A percentile compares a stretch with the other conserved stretches of the same genome.
These are phyloP conservation scores for Alternaria rosae DNA, from an alignment of 2,329 filamentous ascomycete species.

Conservation along the genomic window DNA sequence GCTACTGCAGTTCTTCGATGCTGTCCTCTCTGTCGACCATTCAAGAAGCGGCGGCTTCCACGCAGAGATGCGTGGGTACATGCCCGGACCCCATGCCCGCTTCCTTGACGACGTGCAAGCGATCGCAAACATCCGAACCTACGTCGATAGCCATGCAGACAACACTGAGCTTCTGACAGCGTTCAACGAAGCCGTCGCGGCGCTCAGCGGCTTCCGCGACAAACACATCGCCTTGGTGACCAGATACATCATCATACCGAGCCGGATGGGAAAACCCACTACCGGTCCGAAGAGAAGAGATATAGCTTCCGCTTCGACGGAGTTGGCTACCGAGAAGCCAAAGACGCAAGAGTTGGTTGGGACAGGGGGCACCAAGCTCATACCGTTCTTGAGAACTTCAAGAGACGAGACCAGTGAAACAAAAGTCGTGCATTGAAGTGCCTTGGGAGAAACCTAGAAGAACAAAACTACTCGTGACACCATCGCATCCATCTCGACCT, in stretches of 20 bases:
- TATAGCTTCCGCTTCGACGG: slow-evolving; percentile 57
- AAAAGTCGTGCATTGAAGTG: slow-evolving; percentile 26
- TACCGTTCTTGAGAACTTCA: slow-evolving; percentile 62
- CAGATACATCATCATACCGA: slow-evolving; percentile 60
- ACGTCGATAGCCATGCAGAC: slow-evolving; percentile 47
- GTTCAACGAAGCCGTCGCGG: slow-evolving; percentile 57
- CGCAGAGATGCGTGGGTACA: slow-evolving; percentile 62
- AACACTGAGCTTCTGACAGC: slow-evolving; percentile 50
- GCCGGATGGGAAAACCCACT: slow-evolving; percentile 34
- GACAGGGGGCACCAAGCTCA: slow-evolving; percentile 62
- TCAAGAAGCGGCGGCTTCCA: slow-evolving; percentile 45
- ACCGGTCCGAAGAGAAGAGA: slow-evolving; percentile 43
- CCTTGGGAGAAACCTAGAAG: not conserved
- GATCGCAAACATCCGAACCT: slow-evolving; percentile 57
- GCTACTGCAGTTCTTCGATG: slow-evolving; percentile 62
- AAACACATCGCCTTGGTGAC: slow-evolving; percentile 63
- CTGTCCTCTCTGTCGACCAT: slow-evolving; percentile 60
- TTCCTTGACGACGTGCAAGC: slow-evolving; percentile 58
- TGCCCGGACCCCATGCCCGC: slow-evolving; percentile 61
- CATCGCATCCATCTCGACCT: not conserved
- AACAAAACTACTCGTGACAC: not conserved
- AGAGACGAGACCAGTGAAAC: slow-evolving; percentile 59
- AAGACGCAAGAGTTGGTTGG: slow-evolving; percentile 54
- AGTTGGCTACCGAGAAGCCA: slow-evolving; percentile 41
- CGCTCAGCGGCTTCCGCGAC: slow-evolving; percentile 58